Conservation (phyloP, 441 rosid species). For the Manihot esculenta region DNA sequence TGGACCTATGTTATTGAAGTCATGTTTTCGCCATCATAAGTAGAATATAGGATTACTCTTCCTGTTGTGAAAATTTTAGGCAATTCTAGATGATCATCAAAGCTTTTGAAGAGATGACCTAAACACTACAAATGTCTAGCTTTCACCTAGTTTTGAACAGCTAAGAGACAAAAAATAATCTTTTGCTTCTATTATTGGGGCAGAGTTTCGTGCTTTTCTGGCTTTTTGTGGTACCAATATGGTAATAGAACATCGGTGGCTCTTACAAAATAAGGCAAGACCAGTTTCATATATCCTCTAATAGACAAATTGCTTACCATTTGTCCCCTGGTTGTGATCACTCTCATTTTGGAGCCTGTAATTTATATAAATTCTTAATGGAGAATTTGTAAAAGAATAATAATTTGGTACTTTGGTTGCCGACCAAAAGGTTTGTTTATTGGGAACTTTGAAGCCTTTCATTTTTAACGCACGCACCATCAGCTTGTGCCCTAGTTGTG, state of each 20-base stretch:
- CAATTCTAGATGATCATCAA: too few species aligned
- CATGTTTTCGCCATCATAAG: not conserved
- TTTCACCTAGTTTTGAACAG: not conserved
- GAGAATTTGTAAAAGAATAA: not conserved
- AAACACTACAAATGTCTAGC: too few species aligned
- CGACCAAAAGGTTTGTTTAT: not conserved
- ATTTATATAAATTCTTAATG: not conserved
- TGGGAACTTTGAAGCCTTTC: not conserved
- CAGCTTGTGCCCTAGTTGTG: not conserved
- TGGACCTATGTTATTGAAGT: too few species aligned
- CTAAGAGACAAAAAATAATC: not conserved
- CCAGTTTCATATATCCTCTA: too few species aligned
- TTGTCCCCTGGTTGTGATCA: too few species aligned
- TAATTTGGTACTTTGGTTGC: not conserved
- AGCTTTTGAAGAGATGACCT: too few species aligned
- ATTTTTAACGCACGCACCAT: too few species aligned
- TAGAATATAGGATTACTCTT: not conserved
- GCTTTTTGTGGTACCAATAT: not conserved
- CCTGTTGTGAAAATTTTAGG: not conserved
- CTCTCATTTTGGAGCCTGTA: too few species aligned
- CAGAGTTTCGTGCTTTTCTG: not conserved
- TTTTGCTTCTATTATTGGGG: not conserved
- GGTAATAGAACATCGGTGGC: too few species aligned
- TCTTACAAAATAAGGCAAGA: too few species aligned
- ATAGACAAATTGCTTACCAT: too few species aligned